Percentiles rank a stretch among this genome's conserved stretches.
phyloP scores from a whole-genome alignment of 2,329 filamentous ascomycete genomes.

The Podosphaera fusca region DNA sequence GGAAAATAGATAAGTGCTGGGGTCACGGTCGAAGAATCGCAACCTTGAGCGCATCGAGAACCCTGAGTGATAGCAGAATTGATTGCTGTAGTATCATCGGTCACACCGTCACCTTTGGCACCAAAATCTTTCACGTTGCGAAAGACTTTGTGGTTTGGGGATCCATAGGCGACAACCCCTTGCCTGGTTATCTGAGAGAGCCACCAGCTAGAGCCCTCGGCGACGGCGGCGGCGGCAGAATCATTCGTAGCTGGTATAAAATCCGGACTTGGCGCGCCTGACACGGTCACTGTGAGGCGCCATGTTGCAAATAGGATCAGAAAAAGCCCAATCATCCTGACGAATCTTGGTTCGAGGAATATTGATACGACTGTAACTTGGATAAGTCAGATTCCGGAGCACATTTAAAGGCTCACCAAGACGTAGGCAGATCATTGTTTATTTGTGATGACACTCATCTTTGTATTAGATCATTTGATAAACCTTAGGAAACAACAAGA shows the following conservation, averaged over 20 bases:
- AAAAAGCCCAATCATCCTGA: slow-evolving; percentile 1
- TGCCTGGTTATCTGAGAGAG: slow-evolving; percentile 13
- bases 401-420: too few relatives aligned
- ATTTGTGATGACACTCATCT: too few relatives aligned
- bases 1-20: slow-evolving; percentile 85
- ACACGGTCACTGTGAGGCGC: slow-evolving; percentile 12
- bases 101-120: slow-evolving; percentile 40
- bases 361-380: slow-evolving; percentile 51
- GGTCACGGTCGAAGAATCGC: slow-evolving; percentile 61
- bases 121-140: slow-evolving; percentile 60
- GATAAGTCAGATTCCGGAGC: slow-evolving; percentile 15
- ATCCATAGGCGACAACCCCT: slow-evolving; percentile 16
- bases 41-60: slow-evolving; percentile 54
- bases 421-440: too few relatives aligned
- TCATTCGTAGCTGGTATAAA: slow-evolving; percentile 3
- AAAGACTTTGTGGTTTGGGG: slow-evolving; percentile 43
- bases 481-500: too few relatives aligned
- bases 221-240: slow-evolving; percentile 1
- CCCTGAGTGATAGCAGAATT: slow-evolving; percentile 62
- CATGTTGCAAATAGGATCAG: slow-evolving; percentile 12
- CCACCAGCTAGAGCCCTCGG: slow-evolving; percentile 13
- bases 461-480: too few relatives aligned
- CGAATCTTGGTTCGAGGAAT: slow-evolving; percentile 48
- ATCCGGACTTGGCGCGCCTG: slow-evolving; percentile 8
- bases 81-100: slow-evolving; percentile 73